A percentile compares a stretch with the other conserved stretches of the same genome.
Conservation (phyloP, 345 rosid species). For the Alliaria petiolata region DNA sequence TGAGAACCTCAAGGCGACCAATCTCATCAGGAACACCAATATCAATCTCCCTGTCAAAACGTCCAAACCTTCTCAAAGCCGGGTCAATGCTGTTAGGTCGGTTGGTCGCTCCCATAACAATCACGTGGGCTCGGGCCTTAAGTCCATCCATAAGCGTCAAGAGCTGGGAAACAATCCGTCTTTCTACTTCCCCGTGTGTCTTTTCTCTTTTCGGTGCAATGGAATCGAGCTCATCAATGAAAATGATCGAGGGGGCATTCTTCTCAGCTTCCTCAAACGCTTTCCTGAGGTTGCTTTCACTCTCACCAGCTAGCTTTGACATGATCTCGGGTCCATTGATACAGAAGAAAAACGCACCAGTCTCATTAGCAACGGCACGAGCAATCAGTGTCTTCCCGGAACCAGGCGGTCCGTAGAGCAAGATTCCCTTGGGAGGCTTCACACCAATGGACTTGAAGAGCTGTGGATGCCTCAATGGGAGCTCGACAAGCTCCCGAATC, state of each 20-base stretch:
- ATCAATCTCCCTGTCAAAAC: conserved; percentile 91
- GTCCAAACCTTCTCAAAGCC: conserved; percentile 86
- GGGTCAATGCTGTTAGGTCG: conserved; percentile 95
- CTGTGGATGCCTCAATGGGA: conserved; percentile 67
- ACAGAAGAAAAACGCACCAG: conserved; percentile 70
- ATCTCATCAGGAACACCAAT: conserved; percentile 96
- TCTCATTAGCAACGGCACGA: conserved; percentile 69
- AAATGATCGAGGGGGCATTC: conserved; percentile 41
- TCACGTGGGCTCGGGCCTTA: conserved; percentile 81
- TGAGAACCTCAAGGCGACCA: conserved; percentile 96
- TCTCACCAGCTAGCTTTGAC: conserved; percentile 78
- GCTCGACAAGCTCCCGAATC: conserved; percentile 69
- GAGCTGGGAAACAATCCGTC: conserved; percentile 62
- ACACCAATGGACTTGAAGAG: conserved; percentile 73
- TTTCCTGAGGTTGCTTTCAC: conserved; percentile 69
- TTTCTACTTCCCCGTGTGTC: conserved; percentile 66
- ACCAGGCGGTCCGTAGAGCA: conserved; percentile 62
- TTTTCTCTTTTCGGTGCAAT: conserved; percentile 72
- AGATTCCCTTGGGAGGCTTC: conserved; percentile 68
- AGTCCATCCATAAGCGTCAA: conserved; percentile 95
- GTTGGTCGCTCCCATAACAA: conserved; percentile 95
- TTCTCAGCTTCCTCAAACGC: conserved; percentile 69
- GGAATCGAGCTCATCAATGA: conserved; percentile 66
- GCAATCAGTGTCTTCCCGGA: conserved; percentile 65
- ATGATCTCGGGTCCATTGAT: conserved; percentile 73